A percentile compares a stretch with the other conserved stretches of the same genome.
These are phyloP conservation scores for Fusarium udum DNA, from an alignment of 2,329 filamentous ascomycete genomes.

Conservation along the genomic window DNA sequence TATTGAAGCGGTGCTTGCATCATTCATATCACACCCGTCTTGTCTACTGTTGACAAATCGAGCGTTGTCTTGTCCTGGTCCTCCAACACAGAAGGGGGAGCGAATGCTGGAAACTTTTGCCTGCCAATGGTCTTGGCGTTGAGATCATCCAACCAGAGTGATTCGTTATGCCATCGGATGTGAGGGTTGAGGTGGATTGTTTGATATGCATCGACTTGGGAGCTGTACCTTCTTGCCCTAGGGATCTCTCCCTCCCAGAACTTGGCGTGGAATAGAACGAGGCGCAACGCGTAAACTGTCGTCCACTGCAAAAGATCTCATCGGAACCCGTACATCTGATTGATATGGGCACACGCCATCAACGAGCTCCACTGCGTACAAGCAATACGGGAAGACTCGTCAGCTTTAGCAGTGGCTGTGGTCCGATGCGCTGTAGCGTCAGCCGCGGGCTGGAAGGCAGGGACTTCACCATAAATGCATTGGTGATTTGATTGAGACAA, in stretches of 20 bases:
- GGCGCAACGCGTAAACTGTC: neutral
- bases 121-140: neutral
- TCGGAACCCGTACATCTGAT: neutral
- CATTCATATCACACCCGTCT: neutral
- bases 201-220: neutral
- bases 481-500: neutral
- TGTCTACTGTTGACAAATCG: neutral
- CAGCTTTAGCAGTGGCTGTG: constrained; percentile 29
- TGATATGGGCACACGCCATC: neutral
- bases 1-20: neutral
- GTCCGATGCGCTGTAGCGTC: constrained; percentile 9
- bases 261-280: neutral
- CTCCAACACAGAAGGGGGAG: neutral
- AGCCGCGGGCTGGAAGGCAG: constrained; percentile 7
- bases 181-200: neutral
- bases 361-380: constrained; percentile 10
- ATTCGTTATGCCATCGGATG: neutral
- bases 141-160: neutral
- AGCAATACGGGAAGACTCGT: constrained; percentile 32
- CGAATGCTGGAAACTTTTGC: neutral
- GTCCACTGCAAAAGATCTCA: neutral
- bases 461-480: constrained; percentile 3
- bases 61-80: neutral
- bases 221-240: neutral
- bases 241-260: neutral